Evolutionary conservation across 1,284 basidiomycete species (phyloP).

Genomic region (Boletus mariae): DNA sequence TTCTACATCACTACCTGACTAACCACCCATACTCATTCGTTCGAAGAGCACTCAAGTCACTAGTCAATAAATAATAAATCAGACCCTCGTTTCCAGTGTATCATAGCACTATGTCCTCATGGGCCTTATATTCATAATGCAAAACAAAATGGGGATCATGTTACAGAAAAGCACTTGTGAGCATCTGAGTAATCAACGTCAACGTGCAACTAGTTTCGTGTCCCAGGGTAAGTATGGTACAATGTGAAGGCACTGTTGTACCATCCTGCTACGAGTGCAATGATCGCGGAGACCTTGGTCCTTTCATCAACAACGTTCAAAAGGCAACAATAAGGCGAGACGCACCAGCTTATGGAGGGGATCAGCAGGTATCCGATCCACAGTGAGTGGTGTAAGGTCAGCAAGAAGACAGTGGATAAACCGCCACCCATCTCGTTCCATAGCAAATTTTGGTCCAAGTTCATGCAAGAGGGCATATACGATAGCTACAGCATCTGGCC

Average conservation of each 20-base stretch:
- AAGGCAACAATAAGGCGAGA: neutral
- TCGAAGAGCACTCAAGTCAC: slow-evolving; percentile 6
- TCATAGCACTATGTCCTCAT: slow-evolving; percentile 19
- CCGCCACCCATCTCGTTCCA: slow-evolving; percentile 6
- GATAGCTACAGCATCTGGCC: slow-evolving; percentile 18
- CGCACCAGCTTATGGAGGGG: slow-evolving; percentile 17
- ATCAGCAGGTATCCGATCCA: slow-evolving; percentile 1
- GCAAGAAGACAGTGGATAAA: slow-evolving; percentile 18
- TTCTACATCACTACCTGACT: slow-evolving; percentile 7
- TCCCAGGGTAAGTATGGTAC: slow-evolving; percentile 5
- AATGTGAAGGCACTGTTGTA: neutral
- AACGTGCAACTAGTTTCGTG: neutral
- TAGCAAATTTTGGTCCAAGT: slow-evolving; percentile 18
- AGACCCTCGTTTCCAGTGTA: slow-evolving; percentile 27
- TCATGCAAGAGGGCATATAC: slow-evolving; percentile 17
- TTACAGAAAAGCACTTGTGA: neutral
- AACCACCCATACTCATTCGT: slow-evolving; percentile 16
- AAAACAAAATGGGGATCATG: slow-evolving; percentile 7
- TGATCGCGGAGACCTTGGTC: slow-evolving; percentile 14
- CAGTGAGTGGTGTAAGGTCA: slow-evolving; percentile 5
- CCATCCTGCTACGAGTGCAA: slow-evolving; percentile 15
- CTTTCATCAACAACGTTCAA: slow-evolving; percentile 1
- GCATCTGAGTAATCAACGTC: neutral
- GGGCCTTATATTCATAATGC: slow-evolving; percentile 14
- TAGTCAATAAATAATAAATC: slow-evolving; percentile 15